Base-by-base conservation (phyloP, 176 grass and related monocot species). In the Echinochloa phyllopogon region DNA sequence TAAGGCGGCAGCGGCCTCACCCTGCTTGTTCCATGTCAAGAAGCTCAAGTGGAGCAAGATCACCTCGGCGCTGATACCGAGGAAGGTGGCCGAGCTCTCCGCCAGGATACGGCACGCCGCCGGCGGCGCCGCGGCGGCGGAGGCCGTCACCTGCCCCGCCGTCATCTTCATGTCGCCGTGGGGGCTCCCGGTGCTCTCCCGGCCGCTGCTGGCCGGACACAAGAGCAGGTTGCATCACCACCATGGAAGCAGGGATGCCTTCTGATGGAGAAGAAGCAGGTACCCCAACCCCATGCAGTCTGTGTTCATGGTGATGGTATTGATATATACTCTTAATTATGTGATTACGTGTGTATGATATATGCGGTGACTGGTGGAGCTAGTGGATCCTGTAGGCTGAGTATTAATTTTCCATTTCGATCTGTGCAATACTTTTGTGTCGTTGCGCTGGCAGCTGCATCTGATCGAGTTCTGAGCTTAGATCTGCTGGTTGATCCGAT, bases 181-280 rank as follows among this genome's bases (percentile, higher is more conserved):
- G 91, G 91, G 91, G 24, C 87, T 93, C 20, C 91, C 91, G 2
- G 77, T 93, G 66, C 65, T 93, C 66, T 90, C 91, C 73, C 65
- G 82, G 37, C 72, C 87, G 8, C 83, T 69, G 2, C 23, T 85
- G 36, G 56, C 5, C 0, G 42, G 77, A 43, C 73, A 58, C 76
- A 93, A 62, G 77, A 75, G 33, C 57, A 92, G 61, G 86, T 13
- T 33, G 29, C 2, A 33, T 33, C 29, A 59, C 59, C 78, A 18
- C 71, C 83, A 82, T 82, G 83, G 72, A 82, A 88, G 37, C 29
- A 33, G 29, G 43, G 53, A 55, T 21, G 5, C 12, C 47, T 65
- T 38, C 17, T 68, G 45, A 53, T 39, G n/a, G 48, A 12, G 15
- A 29, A 27, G 10, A 15, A n/a, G 53, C 74, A 69, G 75, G 78